A percentile compares a stretch with the other conserved stretches of the same genome.
These are phyloP conservation scores for Casaregolazyma lundiana DNA, from an alignment of 1,139 yeast genomes.

Conservation along the genomic window DNA sequence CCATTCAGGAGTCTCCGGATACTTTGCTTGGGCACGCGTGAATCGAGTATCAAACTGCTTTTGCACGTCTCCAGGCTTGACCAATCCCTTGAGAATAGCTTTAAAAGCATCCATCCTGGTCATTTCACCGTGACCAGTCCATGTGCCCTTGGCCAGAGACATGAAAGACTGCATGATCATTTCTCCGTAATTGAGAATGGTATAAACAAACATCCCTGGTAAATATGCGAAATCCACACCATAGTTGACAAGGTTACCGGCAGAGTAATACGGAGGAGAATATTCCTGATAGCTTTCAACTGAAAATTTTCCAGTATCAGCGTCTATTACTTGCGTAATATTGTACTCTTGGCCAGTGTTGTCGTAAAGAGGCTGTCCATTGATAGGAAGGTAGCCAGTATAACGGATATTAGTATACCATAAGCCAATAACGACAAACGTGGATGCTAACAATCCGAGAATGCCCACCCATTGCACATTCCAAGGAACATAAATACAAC, in stretches of 20 bases:
- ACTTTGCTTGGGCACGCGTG: conserved; percentile 48
- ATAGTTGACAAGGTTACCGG: conserved; percentile 50
- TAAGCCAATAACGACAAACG: conserved; percentile 38
- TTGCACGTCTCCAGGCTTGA: conserved; percentile 42
- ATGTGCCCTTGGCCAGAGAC: conserved; percentile 4
- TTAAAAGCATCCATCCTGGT: conserved; percentile 5
- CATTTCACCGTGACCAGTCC: conserved; percentile 12
- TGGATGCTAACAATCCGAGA: conserved; percentile 45
- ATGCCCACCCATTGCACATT: conserved; percentile 35
- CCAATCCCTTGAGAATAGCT: background rate
- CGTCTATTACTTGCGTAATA: conserved; percentile 37
- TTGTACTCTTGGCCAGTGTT: conserved; percentile 44
- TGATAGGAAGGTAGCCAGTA: conserved; percentile 52
- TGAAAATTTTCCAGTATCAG: conserved; percentile 31
- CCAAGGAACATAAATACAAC: conserved; percentile 39
- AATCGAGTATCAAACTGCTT: conserved; percentile 40
- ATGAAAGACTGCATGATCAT: conserved; percentile 12
- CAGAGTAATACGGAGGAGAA: conserved; percentile 55
- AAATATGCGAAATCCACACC: conserved; percentile 57
- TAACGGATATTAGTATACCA: conserved; percentile 48
- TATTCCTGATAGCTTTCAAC: conserved; percentile 30
- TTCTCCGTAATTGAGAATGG: conserved; percentile 23
- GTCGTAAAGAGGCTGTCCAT: conserved; percentile 43
- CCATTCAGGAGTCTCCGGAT: conserved; percentile 61
- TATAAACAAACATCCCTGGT: conserved; percentile 36